Evolutionary conservation across 2,329 filamentous ascomycete species (phyloP), one percentile per base, ranked within the genome.

Genomic region (Zasmidium citrigriseum): DNA sequence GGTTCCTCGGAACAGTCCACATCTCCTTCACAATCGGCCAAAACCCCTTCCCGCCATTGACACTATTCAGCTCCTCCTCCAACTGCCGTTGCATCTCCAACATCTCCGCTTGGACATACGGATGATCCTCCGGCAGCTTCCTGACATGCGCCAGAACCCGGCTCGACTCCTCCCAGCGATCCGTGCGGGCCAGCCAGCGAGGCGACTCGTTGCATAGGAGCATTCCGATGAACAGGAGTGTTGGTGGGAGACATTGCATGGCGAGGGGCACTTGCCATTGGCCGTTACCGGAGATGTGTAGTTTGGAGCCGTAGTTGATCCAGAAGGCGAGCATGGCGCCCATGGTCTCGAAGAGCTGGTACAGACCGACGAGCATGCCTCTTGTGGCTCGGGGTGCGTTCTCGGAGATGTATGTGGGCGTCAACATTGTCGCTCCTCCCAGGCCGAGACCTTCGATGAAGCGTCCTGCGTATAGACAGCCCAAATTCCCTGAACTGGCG

Each of bases 141-240:
- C 87, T 82, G 45, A 90, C 77, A 44, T 73, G 76, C n/a, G 81
- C 78, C 2, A 91, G 78, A 18, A 84, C 81, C 46, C 27, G 20
- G 3, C 21, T 0, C 58, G 61, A 3, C 80, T 82, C 1, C 87
- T 86, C 77, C 86, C 86, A 89, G 62, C 86, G 80, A 66, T 89
- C 86, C 64, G 84, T 80, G 64, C 85, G 83, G 21, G 86, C 87
- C 22, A 88, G 81, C 82, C 84, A 90, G 64, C 88, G 82, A 14
- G 87, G 87, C 14, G 58, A 60, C 49, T 66, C 62, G 29, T 70
- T 67, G 68, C 86, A 87, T 52, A 87, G 71, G 1, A 83, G 68
- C 80, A 90, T 88, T 63, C 85, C 84, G 16, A 77, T 27, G 25
- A 87, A 76, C 14, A 90, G 78, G 22, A 87, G 73, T 4, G 85